Evolutionary conservation across 768 basidiomycete genomes (phyloP).

Genomic region (Fibroporia radiculosa): DNA sequence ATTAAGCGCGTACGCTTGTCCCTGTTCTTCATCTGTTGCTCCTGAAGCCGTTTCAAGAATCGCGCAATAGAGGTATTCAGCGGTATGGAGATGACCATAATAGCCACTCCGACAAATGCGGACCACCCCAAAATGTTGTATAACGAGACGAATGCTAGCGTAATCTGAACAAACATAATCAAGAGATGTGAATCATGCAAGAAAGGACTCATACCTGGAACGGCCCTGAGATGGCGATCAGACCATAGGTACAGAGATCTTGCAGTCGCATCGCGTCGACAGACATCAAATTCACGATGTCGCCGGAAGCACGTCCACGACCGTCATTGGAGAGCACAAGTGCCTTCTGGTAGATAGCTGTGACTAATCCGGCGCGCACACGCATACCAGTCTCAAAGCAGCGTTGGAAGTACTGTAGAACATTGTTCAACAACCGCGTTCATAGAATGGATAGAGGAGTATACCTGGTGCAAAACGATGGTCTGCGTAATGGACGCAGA

Average conservation of each 20-base stretch:
- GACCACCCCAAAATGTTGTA: slow-evolving; percentile 90
- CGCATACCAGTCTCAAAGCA: slow-evolving; percentile 87
- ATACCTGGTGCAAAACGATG: slow-evolving; percentile 69
- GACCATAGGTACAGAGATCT: slow-evolving; percentile 74
- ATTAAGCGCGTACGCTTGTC: slow-evolving; percentile 80
- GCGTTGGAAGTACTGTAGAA: slow-evolving; percentile 71
- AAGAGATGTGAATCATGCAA: not conserved
- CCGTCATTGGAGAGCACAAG: slow-evolving; percentile 84
- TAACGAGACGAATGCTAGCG: slow-evolving; percentile 81
- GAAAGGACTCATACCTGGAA: slow-evolving; percentile 46
- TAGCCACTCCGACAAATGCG: slow-evolving; percentile 80
- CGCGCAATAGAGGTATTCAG: slow-evolving; percentile 68
- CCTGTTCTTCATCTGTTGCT: slow-evolving; percentile 89
- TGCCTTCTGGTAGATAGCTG: slow-evolving; percentile 79
- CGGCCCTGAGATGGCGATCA: slow-evolving; percentile 82
- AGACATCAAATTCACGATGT: slow-evolving; percentile 92
- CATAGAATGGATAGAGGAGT: not conserved
- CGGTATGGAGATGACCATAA: slow-evolving; percentile 82
- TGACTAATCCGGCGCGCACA: slow-evolving; percentile 83
- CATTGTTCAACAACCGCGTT: not conserved
- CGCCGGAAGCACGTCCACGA: slow-evolving; percentile 73
- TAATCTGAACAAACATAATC: slow-evolving; percentile 41
- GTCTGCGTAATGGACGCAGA: slow-evolving; percentile 72
- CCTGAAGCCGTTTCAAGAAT: slow-evolving; percentile 67
- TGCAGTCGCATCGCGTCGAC: slow-evolving; percentile 77